Base-by-base conservation (phyloP, 208 protist species). In the Crithidia bombi region DNA sequence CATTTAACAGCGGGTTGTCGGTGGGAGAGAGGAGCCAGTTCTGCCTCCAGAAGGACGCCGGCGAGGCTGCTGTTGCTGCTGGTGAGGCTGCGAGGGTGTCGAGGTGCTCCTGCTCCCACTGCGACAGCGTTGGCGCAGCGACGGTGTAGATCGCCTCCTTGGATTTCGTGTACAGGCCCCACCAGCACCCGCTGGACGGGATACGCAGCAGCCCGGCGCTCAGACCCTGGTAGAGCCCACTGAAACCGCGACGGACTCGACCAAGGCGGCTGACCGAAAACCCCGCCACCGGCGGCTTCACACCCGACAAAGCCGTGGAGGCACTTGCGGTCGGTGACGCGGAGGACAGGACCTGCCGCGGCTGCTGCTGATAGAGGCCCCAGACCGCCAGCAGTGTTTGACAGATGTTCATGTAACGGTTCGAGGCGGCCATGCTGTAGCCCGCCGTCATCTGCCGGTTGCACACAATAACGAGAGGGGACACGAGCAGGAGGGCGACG, bases 401-500 rank as follows among this genome's bases (percentile, higher is more conserved):
- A 32, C 61, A 70, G 14, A 81, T 65, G 28, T 21, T 73, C 12
- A 33, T 36, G 69, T 96, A 96, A 10, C 15, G 12, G 64, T 90
- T 94, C 3, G 58, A 23, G 14, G 73, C 47, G 12, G 85, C 66
- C 79, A 96, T 86, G 30, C 91, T 87, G 54, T 90, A 93, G 3
- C 77, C 81, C 44, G 91, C 81, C 21, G 91, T 96, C 82, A 96
- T 90, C 67, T 96, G 91, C 5, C 87, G 74, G 63, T 92, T 92
- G 59, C 75, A 82, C 36, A 94, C 78, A 25, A 96, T 78, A 21
- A 82, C 79, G 7, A 92, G 56, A 0, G 91, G 91, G 0, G 85
- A 91, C 52, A 87, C 74, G 54, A 92, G 55, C 25, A 89, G 52
- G 21, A 93, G 79, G 15, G 91, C 57, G 33, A 83, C 85, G 17